phyloP scores from a whole-genome alignment of 768 basidiomycete species.

The Gymnopilus dilepis region DNA sequence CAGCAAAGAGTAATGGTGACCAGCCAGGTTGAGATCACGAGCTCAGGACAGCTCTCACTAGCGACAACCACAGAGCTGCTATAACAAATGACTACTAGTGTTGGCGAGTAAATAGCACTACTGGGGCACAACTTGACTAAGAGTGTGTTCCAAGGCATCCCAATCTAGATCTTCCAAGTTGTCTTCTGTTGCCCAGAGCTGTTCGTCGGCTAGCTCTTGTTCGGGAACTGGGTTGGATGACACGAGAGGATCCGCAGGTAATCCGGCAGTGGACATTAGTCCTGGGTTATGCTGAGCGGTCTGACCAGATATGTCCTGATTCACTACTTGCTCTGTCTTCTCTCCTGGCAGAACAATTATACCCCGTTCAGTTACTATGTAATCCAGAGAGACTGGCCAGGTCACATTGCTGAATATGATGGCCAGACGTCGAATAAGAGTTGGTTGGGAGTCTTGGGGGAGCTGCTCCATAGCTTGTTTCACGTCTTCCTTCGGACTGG shows the following conservation, averaged over 20 bases:
- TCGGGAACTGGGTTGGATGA: constrained; percentile 11
- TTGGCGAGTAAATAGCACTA: neutral
- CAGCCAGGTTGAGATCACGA: too few species aligned
- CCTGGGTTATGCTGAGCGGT: neutral
- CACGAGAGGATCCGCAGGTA: neutral
- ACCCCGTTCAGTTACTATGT: constrained; percentile 69
- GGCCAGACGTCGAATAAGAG: constrained; percentile 71
- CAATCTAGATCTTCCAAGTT: constrained; percentile 44
- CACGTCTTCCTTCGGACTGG: neutral
- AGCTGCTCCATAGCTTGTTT: constrained; percentile 10
- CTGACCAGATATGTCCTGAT: neutral
- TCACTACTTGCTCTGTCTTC: neutral
- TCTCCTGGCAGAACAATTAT: constrained; percentile 37
- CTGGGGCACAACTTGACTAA: constrained; percentile 21
- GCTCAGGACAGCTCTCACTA: too few species aligned
- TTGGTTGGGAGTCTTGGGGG: constrained; percentile 47
- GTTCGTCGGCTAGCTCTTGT: constrained; percentile 34
- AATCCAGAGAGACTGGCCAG: constrained; percentile 69
- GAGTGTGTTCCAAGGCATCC: constrained; percentile 32
- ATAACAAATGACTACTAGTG: too few species aligned
- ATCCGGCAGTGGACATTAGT: neutral
- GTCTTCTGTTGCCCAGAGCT: constrained; percentile 52
- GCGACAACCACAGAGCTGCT: too few species aligned
- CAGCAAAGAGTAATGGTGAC: too few species aligned
- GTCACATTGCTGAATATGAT: constrained; percentile 78